Evolutionary conservation across 306 rosid species (phyloP).

Genomic region (Cicer pinnatifidum): DNA sequence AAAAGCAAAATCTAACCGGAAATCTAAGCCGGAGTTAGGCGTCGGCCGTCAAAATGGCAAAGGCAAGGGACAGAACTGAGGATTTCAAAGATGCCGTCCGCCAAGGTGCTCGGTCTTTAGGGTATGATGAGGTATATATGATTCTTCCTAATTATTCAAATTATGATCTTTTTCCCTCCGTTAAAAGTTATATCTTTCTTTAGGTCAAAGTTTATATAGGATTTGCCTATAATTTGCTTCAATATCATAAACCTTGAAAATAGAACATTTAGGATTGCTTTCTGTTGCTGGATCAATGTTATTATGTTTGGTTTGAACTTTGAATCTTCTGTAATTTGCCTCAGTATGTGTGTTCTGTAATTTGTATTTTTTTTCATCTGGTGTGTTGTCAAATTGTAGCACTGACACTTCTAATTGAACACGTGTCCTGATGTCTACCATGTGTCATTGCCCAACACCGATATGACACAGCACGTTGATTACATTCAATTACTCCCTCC

Average conservation of each 20-base stretch:
- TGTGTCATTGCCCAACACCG: no score
- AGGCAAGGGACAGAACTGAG: slow-evolving; percentile 78
- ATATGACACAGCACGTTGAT: no score
- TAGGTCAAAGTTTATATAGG: background rate
- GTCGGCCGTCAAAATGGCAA: slow-evolving; percentile 36
- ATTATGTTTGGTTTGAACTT: slow-evolving; percentile 23
- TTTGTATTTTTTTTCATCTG: background rate
- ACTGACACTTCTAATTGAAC: no score
- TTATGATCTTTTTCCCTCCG: background rate
- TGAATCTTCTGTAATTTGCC: background rate
- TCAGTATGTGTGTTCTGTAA: no score
- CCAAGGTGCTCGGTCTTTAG: slow-evolving; percentile 71
- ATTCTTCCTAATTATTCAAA: slow-evolving; percentile 19
- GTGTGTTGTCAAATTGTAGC: background rate
- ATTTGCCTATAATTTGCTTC: slow-evolving; percentile 2
- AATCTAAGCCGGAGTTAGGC: no score
- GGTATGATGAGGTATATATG: slow-evolving; percentile 69
- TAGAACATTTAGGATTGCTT: background rate
- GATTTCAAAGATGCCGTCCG: slow-evolving; percentile 92
- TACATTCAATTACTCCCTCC: no score
- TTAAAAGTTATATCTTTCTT: no score
- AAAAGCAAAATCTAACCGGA: no score
- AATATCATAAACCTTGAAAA: slow-evolving; percentile 1
- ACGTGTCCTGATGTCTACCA: no score
- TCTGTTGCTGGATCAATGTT: slow-evolving; percentile 15